Base-by-base conservation (phyloP, 2,329 filamentous ascomycete genomes). In the Coleophoma crateriformis region DNA sequence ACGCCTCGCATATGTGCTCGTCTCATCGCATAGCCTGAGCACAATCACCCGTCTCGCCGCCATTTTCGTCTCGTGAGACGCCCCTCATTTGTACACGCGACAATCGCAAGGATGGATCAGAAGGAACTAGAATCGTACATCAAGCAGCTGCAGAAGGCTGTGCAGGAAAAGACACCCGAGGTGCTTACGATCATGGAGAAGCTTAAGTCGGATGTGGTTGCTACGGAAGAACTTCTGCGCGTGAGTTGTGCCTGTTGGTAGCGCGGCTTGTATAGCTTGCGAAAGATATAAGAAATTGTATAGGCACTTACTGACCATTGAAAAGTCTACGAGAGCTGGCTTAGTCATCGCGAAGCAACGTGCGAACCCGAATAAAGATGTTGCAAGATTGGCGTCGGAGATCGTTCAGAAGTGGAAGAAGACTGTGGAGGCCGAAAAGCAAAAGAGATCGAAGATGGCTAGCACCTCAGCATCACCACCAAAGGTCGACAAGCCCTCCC, bases 381-480 rank as follows among this genome's bases (percentile, higher is more conserved):
- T 97, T 59, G 84, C 85, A 43, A 80, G 82, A 46, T 75, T 88
- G 40, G 90, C 94, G 3, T 77, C 80, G 52, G 88, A 91, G 62
- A 87, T 97, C 50, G 90, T 99, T 47, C 79, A 78, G 54, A 95
- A 91, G 68, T 96, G 90, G 90, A 88, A 87, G 73, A 83, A 84
- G 61, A 81, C 86, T 38, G 87, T 95, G 45, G 86, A 88, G 60
- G 72, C 73, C 45, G 78, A 81, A 62, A 75, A 83, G 67, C 69
- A 68, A 52, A 77, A 63, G 68, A 72, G 56, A 42, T 46, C 50
- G 46, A 57, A 58, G 35, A 55, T 60, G 48, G 22, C 41, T 14
- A 27, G 15, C 22, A 43, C 57, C 33, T 53, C 50, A 20, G 57
- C 58, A n/a, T 58, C 58, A 5, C 54, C 60, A 38, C 48, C 54